Evolutionary conservation across 2,329 filamentous ascomycete species (phyloP).

Genomic region (Xylaria sp.): DNA sequence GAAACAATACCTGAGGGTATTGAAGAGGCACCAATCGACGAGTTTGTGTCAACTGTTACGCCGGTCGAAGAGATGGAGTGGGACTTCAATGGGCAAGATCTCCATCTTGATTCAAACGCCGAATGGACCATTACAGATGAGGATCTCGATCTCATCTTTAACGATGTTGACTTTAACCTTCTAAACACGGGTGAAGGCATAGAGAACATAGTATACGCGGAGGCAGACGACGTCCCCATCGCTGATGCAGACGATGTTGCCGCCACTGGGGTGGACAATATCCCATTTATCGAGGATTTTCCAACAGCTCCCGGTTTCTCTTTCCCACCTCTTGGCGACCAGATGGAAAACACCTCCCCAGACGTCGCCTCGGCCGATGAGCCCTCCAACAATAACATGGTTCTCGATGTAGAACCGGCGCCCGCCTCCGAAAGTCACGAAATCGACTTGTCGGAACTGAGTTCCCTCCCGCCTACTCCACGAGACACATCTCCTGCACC

Average conservation of each 20-base stretch:
- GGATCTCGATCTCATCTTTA: not conserved
- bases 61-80: too few species aligned
- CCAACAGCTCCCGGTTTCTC: not conserved
- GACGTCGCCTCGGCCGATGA: not conserved
- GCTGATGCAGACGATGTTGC: not conserved
- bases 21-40: too few species aligned
- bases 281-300: constrained; percentile 4
- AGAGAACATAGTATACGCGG: not conserved
- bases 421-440: not conserved
- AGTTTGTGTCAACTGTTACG: too few species aligned
- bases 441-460: not conserved
- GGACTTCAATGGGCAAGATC: not conserved
- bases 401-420: not conserved
- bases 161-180: not conserved
- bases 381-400: not conserved
- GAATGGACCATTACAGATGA: not conserved
- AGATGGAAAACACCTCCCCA: not conserved
- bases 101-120: too few species aligned
- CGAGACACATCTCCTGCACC: not conserved
- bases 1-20: too few species aligned
- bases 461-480: constrained; percentile 5
- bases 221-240: not conserved
- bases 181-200: not conserved
- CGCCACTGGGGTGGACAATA: too few species aligned
- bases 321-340: not conserved